Evolutionary conservation across 106 monocot genomes (phyloP), one percentile per base, ranked within the genome.

Genomic region (Platanthera zijinensis): DNA sequence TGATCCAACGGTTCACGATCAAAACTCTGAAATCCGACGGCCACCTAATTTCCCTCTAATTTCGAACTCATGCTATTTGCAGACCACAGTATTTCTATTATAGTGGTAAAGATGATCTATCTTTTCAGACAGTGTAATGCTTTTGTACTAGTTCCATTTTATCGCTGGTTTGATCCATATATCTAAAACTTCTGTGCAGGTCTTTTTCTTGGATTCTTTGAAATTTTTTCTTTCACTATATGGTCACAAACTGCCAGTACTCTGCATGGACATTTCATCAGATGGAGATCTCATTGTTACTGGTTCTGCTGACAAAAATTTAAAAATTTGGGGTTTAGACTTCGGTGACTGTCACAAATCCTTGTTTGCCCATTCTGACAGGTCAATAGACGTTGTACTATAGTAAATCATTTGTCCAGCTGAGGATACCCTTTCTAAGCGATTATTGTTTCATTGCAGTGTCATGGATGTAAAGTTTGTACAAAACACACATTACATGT

Each of bases 301-400:
- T 77, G 99, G 99, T 57, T 99, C 99, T 46, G 88, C 90, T 39
- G 99, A 99, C 84, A 99, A 99, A 84, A 94, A 94, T 83, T 63
- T 99, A 74, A 99, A 88, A 74, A 94, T 99, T 49, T 99, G 99
- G 94, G 99, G 99, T 82, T 84, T 99, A 78, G 99, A 99, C 81
- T 99, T 94, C 83, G 94, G 99, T 71, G 99, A 99, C 75, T 92
- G 89, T 68, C 99, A 94, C 66, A 94, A 87, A 79, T 92, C 92
- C 30, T 84, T 94, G 70, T 99, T 99, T 85, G 99, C 99, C 50
- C 94, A 99, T 80, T 83, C 88, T 56, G 94, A 92, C 82, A 90
- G 99, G 99, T 99, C 2, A 19, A 30, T 81, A 74, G 30, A 52
- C 53, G 48, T 51, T 52, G 11, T 73, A 49, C 15, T 50, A 61